A percentile compares a stretch with the other conserved stretches of the same genome.
Evolutionary conservation across 2,329 filamentous ascomycete species (phyloP).

Genomic region (Ophiostoma perfectum): DNA sequence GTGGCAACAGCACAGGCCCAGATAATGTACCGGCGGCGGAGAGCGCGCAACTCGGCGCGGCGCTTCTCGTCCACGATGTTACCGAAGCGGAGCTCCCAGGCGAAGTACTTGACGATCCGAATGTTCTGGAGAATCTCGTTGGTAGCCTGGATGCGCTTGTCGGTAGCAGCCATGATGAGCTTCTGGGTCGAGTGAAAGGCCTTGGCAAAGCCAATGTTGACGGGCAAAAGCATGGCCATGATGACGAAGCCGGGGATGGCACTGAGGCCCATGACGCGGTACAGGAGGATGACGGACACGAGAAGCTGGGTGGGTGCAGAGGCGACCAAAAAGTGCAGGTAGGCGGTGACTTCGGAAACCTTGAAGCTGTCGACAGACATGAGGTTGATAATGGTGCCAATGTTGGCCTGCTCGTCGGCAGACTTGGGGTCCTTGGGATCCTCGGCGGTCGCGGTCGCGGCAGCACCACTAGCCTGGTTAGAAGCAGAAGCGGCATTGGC

Average conservation of each 20-base stretch:
- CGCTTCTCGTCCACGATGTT: conserved; percentile 86
- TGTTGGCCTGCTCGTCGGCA: conserved; percentile 71
- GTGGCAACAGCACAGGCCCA: conserved; percentile 90
- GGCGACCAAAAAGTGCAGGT: conserved; percentile 93
- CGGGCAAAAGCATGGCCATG: conserved; percentile 80
- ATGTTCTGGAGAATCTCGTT: conserved; percentile 98
- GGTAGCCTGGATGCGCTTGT: conserved; percentile 91
- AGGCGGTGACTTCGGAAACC: conserved; percentile 88
- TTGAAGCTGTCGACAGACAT: conserved; percentile 99
- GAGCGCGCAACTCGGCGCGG: conserved; percentile 65
- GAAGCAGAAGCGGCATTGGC: conserved; percentile 34
- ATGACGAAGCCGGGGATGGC: conserved; percentile 88
- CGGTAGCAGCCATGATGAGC: conserved; percentile 84
- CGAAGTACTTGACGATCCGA: conserved; percentile 98
- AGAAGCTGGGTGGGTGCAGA: conserved; percentile 83
- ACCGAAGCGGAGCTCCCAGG: conserved; percentile 91
- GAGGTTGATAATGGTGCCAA: conserved; percentile 97
- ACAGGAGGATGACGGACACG: conserved; percentile 75
- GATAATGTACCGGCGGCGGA: conserved; percentile 78
- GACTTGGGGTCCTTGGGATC: conserved; percentile 35
- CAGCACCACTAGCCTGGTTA: conserved; percentile 15
- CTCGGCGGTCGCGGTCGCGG: conserved; percentile 34
- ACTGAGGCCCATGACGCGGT: conserved; percentile 83
- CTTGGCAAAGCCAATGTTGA: conserved; percentile 84
- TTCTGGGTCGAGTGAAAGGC: conserved; percentile 85